Percentiles rank a stretch among this genome's conserved stretches.
These are phyloP conservation scores for Pelagomonas calceolata DNA, from an alignment of 108 stramenopile genomes.

Conservation along the genomic window DNA sequence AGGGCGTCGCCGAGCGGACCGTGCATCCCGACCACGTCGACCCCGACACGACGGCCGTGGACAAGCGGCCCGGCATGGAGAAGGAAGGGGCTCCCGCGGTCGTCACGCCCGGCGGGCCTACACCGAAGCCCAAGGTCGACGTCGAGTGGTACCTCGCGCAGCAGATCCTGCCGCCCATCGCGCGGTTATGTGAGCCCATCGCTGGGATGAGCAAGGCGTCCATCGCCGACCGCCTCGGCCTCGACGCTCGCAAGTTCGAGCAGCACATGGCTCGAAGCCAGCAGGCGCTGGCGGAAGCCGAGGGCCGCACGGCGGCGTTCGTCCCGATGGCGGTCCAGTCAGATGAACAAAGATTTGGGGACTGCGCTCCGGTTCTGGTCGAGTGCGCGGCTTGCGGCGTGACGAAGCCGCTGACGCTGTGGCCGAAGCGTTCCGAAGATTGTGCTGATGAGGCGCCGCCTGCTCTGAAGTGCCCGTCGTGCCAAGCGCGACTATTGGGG, in stretches of 20 bases:
- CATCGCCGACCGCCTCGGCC: conserved; percentile 40
- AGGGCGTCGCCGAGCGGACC: conserved; percentile 9
- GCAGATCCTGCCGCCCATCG: conserved; percentile 90
- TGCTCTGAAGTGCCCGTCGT: background rate
- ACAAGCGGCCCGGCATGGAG: conserved; percentile 23
- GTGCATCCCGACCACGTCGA: conserved; percentile 21
- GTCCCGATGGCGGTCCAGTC: conserved; percentile 18
- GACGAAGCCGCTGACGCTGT: conserved; percentile 16
- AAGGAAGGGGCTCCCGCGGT: conserved; percentile 41
- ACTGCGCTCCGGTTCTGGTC: conserved; percentile 16
- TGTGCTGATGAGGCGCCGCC: background rate
- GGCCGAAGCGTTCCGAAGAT: background rate
- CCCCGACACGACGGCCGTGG: conserved; percentile 32
- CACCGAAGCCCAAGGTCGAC: conserved; percentile 40
- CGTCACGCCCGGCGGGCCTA: conserved; percentile 24
- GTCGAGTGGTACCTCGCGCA: conserved; percentile 94
- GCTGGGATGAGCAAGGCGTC: conserved; percentile 59
- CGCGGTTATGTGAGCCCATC: conserved; percentile 96
- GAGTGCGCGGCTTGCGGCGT: conserved; percentile 10
- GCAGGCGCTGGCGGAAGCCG: background rate
- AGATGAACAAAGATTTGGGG: conserved; percentile 38
- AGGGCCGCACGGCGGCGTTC: conserved; percentile 30
- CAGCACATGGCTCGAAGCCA: too few species aligned
- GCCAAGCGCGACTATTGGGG: conserved; percentile 21
- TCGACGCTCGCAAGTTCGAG: conserved; percentile 34